These are phyloP conservation scores for Penicillium sp. DNA, from an alignment of 2,329 filamentous ascomycete genomes.

Conservation along the genomic window DNA sequence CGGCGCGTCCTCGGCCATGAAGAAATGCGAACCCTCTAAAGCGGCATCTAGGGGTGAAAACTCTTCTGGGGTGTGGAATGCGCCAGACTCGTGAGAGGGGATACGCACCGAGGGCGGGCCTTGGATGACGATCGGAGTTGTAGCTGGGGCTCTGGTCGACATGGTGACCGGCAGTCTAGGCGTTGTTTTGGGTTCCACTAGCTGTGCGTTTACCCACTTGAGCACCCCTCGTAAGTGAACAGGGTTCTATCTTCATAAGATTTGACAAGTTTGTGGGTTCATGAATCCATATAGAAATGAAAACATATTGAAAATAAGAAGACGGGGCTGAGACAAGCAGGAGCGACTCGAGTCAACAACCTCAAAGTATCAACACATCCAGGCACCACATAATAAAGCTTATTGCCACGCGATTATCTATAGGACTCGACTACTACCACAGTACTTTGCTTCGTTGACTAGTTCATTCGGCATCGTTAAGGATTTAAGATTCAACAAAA, in stretches of 20 bases:
- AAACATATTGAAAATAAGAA: not conserved
- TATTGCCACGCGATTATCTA: not conserved
- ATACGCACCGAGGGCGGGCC: conserved; percentile 22
- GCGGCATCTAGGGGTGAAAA: conserved; percentile 31
- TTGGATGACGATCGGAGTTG: conserved; percentile 23
- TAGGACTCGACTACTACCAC: not conserved
- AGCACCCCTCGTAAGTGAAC: conserved; percentile 13
- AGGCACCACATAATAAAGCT: not conserved
- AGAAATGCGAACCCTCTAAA: conserved; percentile 27
- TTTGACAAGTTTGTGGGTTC: not conserved
- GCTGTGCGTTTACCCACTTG: conserved; percentile 16
- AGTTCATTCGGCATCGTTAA: not conserved
- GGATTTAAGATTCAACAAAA: not conserved
- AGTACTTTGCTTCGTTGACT: not conserved
- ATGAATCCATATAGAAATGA: not conserved
- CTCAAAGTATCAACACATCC: not conserved
- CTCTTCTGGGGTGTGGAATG: conserved; percentile 35
- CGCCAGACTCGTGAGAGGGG: conserved; percentile 32
- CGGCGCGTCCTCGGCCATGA: conserved; percentile 33
- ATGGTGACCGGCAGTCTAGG: conserved; percentile 31
- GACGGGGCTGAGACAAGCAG: not conserved
- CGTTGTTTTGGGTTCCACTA: conserved; percentile 30
- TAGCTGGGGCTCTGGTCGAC: conserved; percentile 28
- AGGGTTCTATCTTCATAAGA: conserved; percentile 10
- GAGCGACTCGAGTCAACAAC: not conserved